phyloP scores from a whole-genome alignment of 805 yeast genomes.

The Pichia insulana region DNA sequence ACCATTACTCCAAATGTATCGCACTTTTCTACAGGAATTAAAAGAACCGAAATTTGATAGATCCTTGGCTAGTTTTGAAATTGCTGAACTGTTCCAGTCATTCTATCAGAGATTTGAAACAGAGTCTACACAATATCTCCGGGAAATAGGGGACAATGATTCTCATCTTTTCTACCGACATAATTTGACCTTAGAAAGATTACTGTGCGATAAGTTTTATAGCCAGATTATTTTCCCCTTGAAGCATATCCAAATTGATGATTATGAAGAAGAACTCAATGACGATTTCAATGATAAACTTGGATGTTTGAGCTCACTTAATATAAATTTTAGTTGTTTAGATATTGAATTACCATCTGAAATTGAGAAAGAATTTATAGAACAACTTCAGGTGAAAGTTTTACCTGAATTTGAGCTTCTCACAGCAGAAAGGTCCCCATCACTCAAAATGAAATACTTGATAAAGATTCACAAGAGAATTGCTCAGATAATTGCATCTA shows the following conservation, averaged over 20 bases:
- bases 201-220: constrained; percentile 28
- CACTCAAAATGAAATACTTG: constrained; percentile 26
- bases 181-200: constrained; percentile 25
- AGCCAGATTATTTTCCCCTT: constrained; percentile 27
- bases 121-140: constrained; percentile 14
- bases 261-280: constrained; percentile 22
- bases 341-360: constrained; percentile 23
- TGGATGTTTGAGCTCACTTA: constrained; percentile 18
- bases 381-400: constrained; percentile 17
- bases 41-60: constrained; percentile 30
- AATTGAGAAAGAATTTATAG: constrained; percentile 19
- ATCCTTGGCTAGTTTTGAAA: constrained; percentile 28
- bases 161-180: constrained; percentile 17
- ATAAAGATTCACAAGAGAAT: constrained; percentile 24
- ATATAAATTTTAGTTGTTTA: constrained; percentile 19
- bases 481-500: constrained; percentile 18
- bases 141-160: constrained; percentile 15
- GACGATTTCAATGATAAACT: constrained; percentile 22
- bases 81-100: constrained; percentile 28
- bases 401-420: constrained; percentile 26
- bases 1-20: constrained; percentile 18
- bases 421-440: constrained; percentile 28
- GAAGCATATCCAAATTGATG: constrained; percentile 24
- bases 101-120: constrained; percentile 24
- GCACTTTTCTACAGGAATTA: constrained; percentile 23